Percentiles rank a stretch among this genome's conserved stretches.
Evolutionary conservation across 768 basidiomycete species (phyloP).

Genomic region (Sistotremastrum niveocremeum): DNA sequence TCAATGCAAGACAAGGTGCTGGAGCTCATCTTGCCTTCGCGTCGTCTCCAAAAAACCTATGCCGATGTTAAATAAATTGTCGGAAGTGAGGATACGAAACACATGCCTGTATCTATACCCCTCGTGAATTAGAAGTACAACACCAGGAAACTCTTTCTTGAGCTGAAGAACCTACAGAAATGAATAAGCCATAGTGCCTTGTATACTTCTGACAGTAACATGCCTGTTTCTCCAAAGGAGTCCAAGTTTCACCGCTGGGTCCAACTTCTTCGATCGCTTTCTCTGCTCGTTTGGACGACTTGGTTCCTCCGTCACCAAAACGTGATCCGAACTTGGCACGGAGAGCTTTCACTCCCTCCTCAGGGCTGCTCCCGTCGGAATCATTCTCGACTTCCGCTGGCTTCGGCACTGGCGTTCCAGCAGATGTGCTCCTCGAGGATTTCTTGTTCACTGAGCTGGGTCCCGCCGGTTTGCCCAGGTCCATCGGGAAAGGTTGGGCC

Average conservation of each 20-base stretch:
- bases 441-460: conserved; percentile 1
- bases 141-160: conserved; percentile 50
- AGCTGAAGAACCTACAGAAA: conserved; percentile 35
- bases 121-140: conserved; percentile 65
- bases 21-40: conserved; percentile 38
- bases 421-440: conserved; percentile 12
- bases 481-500: conserved; percentile 13
- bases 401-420: conserved; percentile 21
- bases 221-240: conserved; percentile 65
- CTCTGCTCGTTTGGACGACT: neutral
- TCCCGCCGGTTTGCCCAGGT: conserved; percentile 3
- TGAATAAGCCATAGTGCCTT: neutral
- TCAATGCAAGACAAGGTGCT: neutral
- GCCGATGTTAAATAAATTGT: neutral
- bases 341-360: conserved; percentile 33
- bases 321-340: conserved; percentile 28
- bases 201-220: conserved; percentile 1
- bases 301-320: neutral
- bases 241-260: conserved; percentile 58
- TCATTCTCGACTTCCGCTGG: conserved; percentile 21
- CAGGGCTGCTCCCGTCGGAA: conserved; percentile 19
- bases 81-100: neutral
- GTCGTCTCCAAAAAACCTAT: conserved; percentile 66
- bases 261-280: conserved; percentile 31
- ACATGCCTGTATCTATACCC: conserved; percentile 57